A percentile compares a stretch with the other conserved stretches of the same genome.
Conservation (phyloP, 768 basidiomycete species). For the Leccinum boreale region DNA sequence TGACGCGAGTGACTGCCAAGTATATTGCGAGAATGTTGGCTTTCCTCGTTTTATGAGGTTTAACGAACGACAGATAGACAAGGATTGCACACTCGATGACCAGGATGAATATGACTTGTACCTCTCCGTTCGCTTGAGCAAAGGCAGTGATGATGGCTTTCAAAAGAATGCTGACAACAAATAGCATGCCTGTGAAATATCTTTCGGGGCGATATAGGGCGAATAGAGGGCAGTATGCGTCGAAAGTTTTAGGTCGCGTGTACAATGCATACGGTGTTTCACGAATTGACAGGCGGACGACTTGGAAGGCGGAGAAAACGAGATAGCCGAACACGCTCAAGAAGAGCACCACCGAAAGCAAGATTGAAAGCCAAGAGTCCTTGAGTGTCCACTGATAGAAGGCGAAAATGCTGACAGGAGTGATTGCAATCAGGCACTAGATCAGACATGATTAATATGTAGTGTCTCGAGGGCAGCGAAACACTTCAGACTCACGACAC, state of each 20-base stretch:
- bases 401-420: conserved; percentile 73
- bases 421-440: conserved; percentile 59
- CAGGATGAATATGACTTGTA: conserved; percentile 66
- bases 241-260: conserved; percentile 35
- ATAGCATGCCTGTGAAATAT: conserved; percentile 62
- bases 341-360: conserved; percentile 73
- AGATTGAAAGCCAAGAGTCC: conserved; percentile 83
- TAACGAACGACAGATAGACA: conserved; percentile 46
- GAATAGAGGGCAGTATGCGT: conserved; percentile 55
- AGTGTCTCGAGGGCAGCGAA: not conserved
- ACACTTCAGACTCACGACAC: conserved; percentile 50
- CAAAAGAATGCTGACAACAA: conserved; percentile 57
- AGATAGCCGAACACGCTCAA: conserved; percentile 49
- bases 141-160: conserved; percentile 73
- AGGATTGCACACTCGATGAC: conserved; percentile 65
- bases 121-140: conserved; percentile 55
- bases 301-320: conserved; percentile 44
- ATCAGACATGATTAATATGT: not conserved
- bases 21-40: conserved; percentile 69
- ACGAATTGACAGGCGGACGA: conserved; percentile 45
- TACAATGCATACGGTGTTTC: conserved; percentile 38
- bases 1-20: conserved; percentile 63
- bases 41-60: conserved; percentile 65
- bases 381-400: conserved; percentile 90
- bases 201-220: conserved; percentile 63